Base-by-base conservation (phyloP, 805 yeast genomes). In the Hemisphaericaspora nanyangensis region DNA sequence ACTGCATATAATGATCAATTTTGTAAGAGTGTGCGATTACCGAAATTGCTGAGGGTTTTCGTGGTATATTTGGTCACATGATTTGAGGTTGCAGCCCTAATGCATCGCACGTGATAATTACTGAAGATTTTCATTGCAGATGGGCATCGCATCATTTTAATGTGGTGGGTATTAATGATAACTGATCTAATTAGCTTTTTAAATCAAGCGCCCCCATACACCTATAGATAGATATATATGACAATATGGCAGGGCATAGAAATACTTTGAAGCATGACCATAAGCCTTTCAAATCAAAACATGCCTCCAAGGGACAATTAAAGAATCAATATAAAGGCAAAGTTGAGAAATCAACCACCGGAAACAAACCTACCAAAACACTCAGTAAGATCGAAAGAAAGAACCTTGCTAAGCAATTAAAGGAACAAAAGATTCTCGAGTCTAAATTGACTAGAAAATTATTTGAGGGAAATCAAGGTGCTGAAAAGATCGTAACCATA, bases 231-330 rank as follows among this genome's bases (percentile, higher is more conserved):
- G n/a, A n/a, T n/a, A n/a, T n/a, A n/a, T n/a, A n/a, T n/a, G n/a
- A n/a, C 33, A 30, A 30, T 7, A 50, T 50, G 55, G 55, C 50
- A 6, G 77, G 88, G 6, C 98, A 93, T 59, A 77, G 98, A 58
- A 73, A 91, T 10, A 79, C 95, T 3, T 65, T 86, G 32, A 91
- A 88, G 62, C 82, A 81, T 55, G 80, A 80, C 34, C 95, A 91
- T 54, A 93, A 93, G 66, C 76, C 90, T 7, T 95, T 88, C 74
- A 95, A 93, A 59, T 78, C 95, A 2, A 85, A 82, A 57, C 99
- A 93, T 69, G 77, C 96, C 16, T 78, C 95, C 11, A 93, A 93
- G 57, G 85, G 96, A 44, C 78, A 89, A 26, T 61, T 91, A 53
- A 95, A 89, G 57, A 85, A 87, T 47, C 70, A 78, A 43, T 70